These are phyloP conservation scores for Fusarium armeniacum DNA, from an alignment of 2,329 filamentous ascomycete species.

Conservation along the genomic window DNA sequence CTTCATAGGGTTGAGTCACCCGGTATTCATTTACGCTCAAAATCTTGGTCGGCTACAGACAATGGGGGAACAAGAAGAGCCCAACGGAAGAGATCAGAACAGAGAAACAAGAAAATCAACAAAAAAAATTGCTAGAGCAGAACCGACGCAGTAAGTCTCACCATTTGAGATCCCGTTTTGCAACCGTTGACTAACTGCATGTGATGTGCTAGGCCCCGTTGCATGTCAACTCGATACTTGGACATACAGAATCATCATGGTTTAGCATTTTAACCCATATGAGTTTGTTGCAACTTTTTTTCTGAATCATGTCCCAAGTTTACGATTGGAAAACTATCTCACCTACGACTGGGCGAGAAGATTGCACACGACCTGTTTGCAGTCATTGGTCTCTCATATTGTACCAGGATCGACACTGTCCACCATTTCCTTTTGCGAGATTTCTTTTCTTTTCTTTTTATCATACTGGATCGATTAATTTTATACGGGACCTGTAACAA, in stretches of 20 bases:
- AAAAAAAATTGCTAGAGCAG: constrained; percentile 2
- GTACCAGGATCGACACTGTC: constrained; percentile 2
- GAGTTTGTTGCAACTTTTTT: constrained; percentile 15
- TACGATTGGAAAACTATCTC: constrained; percentile 31
- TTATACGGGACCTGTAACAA: neutral
- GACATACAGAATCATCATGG: constrained; percentile 2
- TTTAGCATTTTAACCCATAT: constrained; percentile 11
- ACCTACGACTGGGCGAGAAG: constrained; percentile 28
- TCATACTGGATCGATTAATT: neutral
- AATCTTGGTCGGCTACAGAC: neutral
- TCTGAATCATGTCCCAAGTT: constrained; percentile 17
- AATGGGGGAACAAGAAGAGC: neutral
- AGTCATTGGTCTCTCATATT: constrained; percentile 4
- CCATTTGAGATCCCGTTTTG: neutral
- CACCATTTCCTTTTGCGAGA: constrained; percentile 24
- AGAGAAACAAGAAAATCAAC: neutral
- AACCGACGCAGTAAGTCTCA: constrained; percentile 17
- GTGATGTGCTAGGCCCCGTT: constrained; percentile 8
- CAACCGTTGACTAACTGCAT: constrained; percentile 12
- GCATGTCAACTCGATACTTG: constrained; percentile 9
- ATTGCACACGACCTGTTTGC: constrained; percentile 15
- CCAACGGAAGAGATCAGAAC: neutral
- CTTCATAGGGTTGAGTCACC: neutral
- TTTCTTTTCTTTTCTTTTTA: constrained; percentile 5
- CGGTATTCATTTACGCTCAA: constrained; percentile 4